These are phyloP conservation scores for Lithospermum erythrorhizon DNA, from an alignment of 257 asterid species.

Conservation along the genomic window DNA sequence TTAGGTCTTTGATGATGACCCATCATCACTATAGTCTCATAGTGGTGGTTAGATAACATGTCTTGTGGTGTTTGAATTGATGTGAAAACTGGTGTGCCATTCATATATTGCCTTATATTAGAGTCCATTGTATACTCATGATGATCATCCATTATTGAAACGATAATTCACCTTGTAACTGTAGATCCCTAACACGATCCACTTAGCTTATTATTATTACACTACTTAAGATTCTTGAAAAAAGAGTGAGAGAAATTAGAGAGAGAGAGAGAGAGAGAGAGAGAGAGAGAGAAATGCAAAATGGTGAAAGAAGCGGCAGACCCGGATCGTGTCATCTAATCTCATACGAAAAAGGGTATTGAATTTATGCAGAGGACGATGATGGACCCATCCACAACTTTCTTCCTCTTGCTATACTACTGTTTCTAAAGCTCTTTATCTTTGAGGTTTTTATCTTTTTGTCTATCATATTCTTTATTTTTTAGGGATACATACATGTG, in stretches of 20 bases:
- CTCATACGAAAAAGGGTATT: slow-evolving; percentile 24
- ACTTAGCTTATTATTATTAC: not conserved
- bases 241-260: slow-evolving; percentile 4
- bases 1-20: slow-evolving; percentile 7
- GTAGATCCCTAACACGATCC: too few species aligned
- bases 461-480: not conserved
- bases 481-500: not conserved
- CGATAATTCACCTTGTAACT: too few species aligned
- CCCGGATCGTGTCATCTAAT: slow-evolving; percentile 73
- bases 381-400: slow-evolving; percentile 32
- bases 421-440: not conserved
- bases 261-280: slow-evolving; percentile 2
- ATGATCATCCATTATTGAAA: slow-evolving; percentile 24
- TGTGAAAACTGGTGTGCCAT: slow-evolving; percentile 42
- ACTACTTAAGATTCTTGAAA: not conserved
- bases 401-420: not conserved
- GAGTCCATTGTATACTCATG: slow-evolving; percentile 49
- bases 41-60: slow-evolving; percentile 33
- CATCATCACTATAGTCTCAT: slow-evolving; percentile 40
- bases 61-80: slow-evolving; percentile 37
- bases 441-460: not conserved
- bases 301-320: slow-evolving; percentile 65
- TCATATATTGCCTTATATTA: slow-evolving; percentile 62
- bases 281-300: slow-evolving; percentile 8
- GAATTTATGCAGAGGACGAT: slow-evolving; percentile 35